Evolutionary conservation across 2,329 filamentous ascomycete genomes (phyloP).

Genomic region (Colletotrichum cordylinicola): DNA sequence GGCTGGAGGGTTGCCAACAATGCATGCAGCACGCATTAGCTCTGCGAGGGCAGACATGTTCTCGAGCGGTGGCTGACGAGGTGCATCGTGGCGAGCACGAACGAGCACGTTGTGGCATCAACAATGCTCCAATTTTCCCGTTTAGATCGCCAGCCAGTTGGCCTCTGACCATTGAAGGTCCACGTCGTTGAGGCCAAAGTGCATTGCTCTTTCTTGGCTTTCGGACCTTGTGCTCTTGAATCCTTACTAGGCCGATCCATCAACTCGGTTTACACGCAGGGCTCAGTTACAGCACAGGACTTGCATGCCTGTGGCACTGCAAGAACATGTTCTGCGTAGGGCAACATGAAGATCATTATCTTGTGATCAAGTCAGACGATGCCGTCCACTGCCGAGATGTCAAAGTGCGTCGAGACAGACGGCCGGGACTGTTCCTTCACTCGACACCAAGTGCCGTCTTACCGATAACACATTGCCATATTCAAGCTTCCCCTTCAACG

Average conservation of each 20-base stretch:
- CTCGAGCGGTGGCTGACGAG: neutral
- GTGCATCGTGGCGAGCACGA: slow-evolving; percentile 1
- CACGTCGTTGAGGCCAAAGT: neutral
- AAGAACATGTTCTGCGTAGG: neutral
- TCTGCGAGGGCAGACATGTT: neutral
- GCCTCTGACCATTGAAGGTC: neutral
- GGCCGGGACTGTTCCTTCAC: neutral
- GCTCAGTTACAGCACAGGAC: neutral
- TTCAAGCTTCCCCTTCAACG: neutral
- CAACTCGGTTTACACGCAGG: neutral
- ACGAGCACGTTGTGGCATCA: neutral
- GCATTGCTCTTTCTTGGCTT: neutral
- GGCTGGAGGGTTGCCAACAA: neutral
- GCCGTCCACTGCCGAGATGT: neutral
- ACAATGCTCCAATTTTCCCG: neutral
- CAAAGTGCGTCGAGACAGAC: neutral
- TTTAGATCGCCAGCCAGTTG: neutral
- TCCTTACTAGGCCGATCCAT: neutral
- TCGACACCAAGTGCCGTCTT: neutral
- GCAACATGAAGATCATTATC: neutral
- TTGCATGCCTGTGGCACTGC: neutral
- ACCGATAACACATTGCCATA: neutral
- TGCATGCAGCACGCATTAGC: slow-evolving; percentile 12
- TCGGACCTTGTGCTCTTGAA: neutral
- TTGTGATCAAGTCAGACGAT: neutral